Evolutionary conservation across 345 rosid species (phyloP), one percentile per base, ranked within the genome.

Genomic region (Psidium friedrichsthalianum): DNA sequence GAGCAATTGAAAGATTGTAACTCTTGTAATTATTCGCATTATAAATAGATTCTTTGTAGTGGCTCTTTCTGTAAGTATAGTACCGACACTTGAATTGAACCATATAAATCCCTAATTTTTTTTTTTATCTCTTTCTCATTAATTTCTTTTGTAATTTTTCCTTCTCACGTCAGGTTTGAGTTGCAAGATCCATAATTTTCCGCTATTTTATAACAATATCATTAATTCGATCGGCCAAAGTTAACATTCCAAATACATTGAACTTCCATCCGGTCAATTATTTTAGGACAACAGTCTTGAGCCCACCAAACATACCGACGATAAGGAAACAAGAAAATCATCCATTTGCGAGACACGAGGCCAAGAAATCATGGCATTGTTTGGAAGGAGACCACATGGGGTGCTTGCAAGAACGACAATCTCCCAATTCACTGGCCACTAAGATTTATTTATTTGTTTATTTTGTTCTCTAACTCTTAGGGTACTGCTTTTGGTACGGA

Each of bases 51-150:
- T 36, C 36, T 36, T 36, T 36, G 36, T 36, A 36, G 36, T 3
- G 36, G 36, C 36, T 36, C 2, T 36, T 59, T n/a, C 29, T 12
- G 1, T 27, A 0, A 59, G 1, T n/a, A 59, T 27, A 0, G 0
- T 6, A 59, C 15, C 0, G 6, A 13, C 0, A 27, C 2, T 6
- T 27, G 4, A 6, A 59, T 27, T 59, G 0, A 59, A 59, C 0
- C 9, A 6, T 0, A 0, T 14, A 27, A 59, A 12, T n/a, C 1
- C 1, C 2, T n/a, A 5, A 11, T 12, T 1, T 5, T 12, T 1
- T 5, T 58, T 4, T n/a, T 42, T 4, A n/a, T n/a, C 36, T n/a
- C 36, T 11, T n/a, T n/a, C 27, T 58, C 18, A n/a, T n/a, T 58
- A 58, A 58, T n/a, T 58, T 58, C 14, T 12, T 58, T 58, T n/a